Evolutionary conservation across 2,329 filamentous ascomycete genomes (phyloP), one percentile per base, ranked within the genome.

Genomic region (Ilyonectria sp.): DNA sequence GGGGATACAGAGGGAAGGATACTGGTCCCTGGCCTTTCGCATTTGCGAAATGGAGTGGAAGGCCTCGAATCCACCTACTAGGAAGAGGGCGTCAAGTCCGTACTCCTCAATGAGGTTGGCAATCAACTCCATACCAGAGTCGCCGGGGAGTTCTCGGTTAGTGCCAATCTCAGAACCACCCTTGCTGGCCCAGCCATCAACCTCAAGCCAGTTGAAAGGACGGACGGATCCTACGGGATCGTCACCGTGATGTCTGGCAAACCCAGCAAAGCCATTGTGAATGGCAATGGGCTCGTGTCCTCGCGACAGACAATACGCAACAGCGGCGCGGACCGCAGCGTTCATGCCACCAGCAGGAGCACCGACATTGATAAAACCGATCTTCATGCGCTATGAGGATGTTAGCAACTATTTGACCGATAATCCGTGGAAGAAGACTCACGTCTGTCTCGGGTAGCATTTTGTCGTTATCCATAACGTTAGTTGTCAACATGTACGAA

Each of bases 291-390:
- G 93, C 59, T 94, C 94, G 80, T 99, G 96, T n/a, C 96, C 96
- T 66, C 94, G 90, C 50, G 93, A 93, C 65, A 97, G 82, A 80
- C 95, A 98, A 85, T 98, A 98, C 35, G 94, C 94, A 19, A 98
- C 95, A 15, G 94, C 95, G 33, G 94, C 95, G 73, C 96, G 91
- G 21, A 97, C 96, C 47, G 96, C 96, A 31, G 95, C 95, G 82
- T 99, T 99, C 93, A 99, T 98, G 76, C 96, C 96, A 81, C 96
- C 96, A 33, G 96, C 96, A 8, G 96, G 96, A 13, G 96, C 96
- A 76, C 96, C 96, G 26, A 98, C 95, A 76, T 98, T 97, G 82
- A 99, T 94, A 77, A 99, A 97, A 55, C 94, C 96, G 76, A 99
- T 93, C 72, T 91, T 91, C 93, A 98, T 94, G 73, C 92, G 90